A percentile compares a stretch with the other conserved stretches of the same genome.
Evolutionary conservation across 768 basidiomycete genomes (phyloP).

Genomic region (Ramaria sp.): DNA sequence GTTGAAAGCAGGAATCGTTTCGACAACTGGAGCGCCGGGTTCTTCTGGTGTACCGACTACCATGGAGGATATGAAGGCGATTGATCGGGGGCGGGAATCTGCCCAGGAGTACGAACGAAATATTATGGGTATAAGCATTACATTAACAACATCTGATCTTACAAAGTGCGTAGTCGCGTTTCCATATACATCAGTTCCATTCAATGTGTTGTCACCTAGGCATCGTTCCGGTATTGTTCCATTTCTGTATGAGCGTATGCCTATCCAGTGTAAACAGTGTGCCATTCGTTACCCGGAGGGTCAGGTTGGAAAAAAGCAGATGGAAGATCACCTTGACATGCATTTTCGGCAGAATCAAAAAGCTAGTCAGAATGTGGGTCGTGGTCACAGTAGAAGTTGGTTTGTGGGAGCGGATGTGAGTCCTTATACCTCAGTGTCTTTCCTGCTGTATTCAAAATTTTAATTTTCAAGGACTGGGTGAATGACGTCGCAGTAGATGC

Average conservation of each 20-base stretch:
- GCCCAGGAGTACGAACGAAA: slow-evolving; percentile 47
- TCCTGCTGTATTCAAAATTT: slow-evolving; percentile 3
- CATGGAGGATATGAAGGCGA: slow-evolving; percentile 21
- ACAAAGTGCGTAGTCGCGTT: slow-evolving; percentile 39
- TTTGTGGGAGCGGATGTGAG: slow-evolving; percentile 73
- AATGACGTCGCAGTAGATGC: slow-evolving; percentile 48
- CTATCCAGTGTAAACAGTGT: slow-evolving; percentile 89
- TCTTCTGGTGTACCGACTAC: slow-evolving; percentile 23
- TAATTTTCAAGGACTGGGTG: slow-evolving; percentile 69
- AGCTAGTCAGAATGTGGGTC: slow-evolving; percentile 62
- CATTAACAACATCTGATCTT: slow-evolving; percentile 59
- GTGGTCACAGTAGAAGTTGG: slow-evolving; percentile 89
- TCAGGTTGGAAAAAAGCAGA: slow-evolving; percentile 54
- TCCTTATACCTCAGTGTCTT: slow-evolving; percentile 10
- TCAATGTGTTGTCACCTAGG: slow-evolving; percentile 23
- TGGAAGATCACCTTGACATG: slow-evolving; percentile 90
- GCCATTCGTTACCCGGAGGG: slow-evolving; percentile 77
- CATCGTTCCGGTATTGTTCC: slow-evolving; percentile 49
- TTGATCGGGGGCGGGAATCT: slow-evolving; percentile 36
- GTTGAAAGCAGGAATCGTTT: slow-evolving; percentile 70
- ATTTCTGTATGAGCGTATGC: slow-evolving; percentile 65
- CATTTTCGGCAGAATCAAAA: slow-evolving; percentile 92
- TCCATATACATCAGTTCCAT: background rate
- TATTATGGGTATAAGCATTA: slow-evolving; percentile 50
- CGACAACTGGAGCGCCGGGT: slow-evolving; percentile 39